These are phyloP conservation scores for Rhizopogon salebrosus DNA, from an alignment of 768 basidiomycete species.

Conservation along the genomic window DNA sequence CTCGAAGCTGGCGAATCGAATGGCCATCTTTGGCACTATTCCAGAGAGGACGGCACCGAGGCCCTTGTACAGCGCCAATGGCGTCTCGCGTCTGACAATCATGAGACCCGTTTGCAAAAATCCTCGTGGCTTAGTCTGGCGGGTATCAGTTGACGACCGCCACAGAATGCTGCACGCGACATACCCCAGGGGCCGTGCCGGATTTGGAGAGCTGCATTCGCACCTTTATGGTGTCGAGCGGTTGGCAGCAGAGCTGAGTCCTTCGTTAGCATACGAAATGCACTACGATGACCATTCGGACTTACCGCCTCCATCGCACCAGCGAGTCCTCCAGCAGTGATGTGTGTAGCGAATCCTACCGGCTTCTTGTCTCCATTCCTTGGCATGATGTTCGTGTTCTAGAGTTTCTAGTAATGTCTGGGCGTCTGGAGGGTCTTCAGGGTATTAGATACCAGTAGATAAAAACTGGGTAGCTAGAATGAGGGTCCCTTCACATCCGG, in stretches of 20 bases:
- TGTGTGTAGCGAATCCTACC: conserved; percentile 82
- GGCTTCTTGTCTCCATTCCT: conserved; percentile 63
- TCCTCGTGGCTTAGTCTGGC: conserved; percentile 83
- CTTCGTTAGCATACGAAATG: not conserved
- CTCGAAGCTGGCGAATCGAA: conserved; percentile 97
- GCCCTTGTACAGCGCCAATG: conserved; percentile 95
- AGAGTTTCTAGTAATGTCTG: conserved; percentile 2
- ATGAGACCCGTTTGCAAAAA: conserved; percentile 87
- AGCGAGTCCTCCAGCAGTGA: conserved; percentile 91
- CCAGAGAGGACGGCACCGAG: conserved; percentile 94
- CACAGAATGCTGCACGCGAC: conserved; percentile 27
- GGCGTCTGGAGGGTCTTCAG: not conserved
- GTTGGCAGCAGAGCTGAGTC: conserved; percentile 73
- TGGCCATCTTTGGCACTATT: conserved; percentile 99
- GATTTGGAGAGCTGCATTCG: conserved; percentile 98
- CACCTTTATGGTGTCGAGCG: conserved; percentile 98
- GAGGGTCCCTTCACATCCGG: conserved; percentile 16
- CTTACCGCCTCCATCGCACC: conserved; percentile 90
- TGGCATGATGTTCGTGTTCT: conserved; percentile 36
- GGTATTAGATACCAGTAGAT: not conserved
- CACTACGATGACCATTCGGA: not conserved
- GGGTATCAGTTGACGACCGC: not conserved
- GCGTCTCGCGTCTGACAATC: conserved; percentile 88
- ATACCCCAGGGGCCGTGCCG: conserved; percentile 73
- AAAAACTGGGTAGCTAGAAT: not conserved